A percentile compares a stretch with the other conserved stretches of the same genome.
Evolutionary conservation across 2,329 filamentous ascomycete genomes (phyloP).

Genomic region (Penicillium hordei): DNA sequence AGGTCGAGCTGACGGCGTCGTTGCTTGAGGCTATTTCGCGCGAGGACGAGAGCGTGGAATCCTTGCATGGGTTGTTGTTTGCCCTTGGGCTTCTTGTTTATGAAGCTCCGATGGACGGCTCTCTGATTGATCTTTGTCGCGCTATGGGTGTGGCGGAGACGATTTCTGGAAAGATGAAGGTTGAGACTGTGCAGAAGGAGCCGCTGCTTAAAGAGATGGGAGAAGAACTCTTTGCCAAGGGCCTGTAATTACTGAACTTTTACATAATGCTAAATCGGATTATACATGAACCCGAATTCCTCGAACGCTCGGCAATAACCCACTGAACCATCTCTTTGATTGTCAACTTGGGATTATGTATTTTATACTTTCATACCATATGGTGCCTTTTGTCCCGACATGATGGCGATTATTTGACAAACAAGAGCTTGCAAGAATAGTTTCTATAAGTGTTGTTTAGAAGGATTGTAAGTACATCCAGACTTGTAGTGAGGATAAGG

Average conservation of each 20-base stretch:
- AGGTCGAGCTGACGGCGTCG: slow-evolving; percentile 79
- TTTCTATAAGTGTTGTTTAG: not conserved
- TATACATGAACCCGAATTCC: not conserved
- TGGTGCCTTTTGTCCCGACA: not conserved
- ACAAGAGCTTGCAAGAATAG: not conserved
- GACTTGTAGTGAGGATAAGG: not conserved
- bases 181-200: slow-evolving; percentile 57
- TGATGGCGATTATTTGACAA: not conserved
- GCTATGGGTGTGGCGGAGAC: slow-evolving; percentile 72
- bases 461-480: not conserved
- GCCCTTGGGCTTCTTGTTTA: slow-evolving; percentile 76
- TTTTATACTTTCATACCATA: not conserved
- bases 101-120: slow-evolving; percentile 66
- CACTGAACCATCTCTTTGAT: not conserved
- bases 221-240: slow-evolving; percentile 46
- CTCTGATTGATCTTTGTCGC: slow-evolving; percentile 75
- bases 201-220: slow-evolving; percentile 56
- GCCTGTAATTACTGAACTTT: slow-evolving; percentile 20
- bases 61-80: slow-evolving; percentile 72
- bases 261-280: not conserved
- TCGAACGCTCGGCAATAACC: no score
- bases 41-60: slow-evolving; percentile 60
- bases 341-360: not conserved
- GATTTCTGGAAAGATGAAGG: slow-evolving; percentile 56
- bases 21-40: slow-evolving; percentile 69